Evolutionary conservation across 345 rosid genomes (phyloP).

Genomic region (Populus simonii): DNA sequence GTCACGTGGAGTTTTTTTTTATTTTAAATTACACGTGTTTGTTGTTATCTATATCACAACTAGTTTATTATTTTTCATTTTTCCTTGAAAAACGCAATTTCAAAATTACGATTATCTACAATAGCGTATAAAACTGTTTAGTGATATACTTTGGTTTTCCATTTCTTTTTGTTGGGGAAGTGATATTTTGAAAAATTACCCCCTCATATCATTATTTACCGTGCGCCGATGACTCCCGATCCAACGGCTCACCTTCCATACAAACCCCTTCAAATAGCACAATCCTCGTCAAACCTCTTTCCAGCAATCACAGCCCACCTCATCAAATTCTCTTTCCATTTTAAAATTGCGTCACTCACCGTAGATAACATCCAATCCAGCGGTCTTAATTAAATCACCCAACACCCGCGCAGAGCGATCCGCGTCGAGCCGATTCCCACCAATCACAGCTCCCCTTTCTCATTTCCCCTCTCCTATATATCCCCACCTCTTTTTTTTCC

Average conservation of each 20-base stretch:
- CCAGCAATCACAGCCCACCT: background rate
- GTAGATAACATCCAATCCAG: constrained; percentile 6
- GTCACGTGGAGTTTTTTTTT: too few species aligned
- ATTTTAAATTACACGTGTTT: too few species aligned
- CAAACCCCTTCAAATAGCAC: background rate
- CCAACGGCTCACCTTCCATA: background rate
- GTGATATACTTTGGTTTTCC: too few species aligned
- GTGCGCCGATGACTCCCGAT: background rate
- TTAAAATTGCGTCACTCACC: background rate
- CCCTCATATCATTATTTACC: background rate
- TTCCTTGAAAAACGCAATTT: too few species aligned
- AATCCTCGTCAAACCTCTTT: background rate
- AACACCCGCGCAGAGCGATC: background rate
- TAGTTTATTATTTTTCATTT: too few species aligned
- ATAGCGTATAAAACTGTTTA: too few species aligned
- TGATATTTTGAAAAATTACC: too few species aligned
- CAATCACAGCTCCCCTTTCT: background rate
- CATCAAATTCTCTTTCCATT: background rate
- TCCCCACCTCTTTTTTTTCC: background rate
- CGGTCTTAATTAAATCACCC: background rate
- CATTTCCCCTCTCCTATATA: background rate
- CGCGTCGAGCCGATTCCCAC: background rate
- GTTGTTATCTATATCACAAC: too few species aligned
- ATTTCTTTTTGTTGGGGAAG: too few species aligned
- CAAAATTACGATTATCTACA: too few species aligned